Evolutionary conservation across 768 basidiomycete genomes (phyloP).

Genomic region (Guyanaporus albipodus): DNA sequence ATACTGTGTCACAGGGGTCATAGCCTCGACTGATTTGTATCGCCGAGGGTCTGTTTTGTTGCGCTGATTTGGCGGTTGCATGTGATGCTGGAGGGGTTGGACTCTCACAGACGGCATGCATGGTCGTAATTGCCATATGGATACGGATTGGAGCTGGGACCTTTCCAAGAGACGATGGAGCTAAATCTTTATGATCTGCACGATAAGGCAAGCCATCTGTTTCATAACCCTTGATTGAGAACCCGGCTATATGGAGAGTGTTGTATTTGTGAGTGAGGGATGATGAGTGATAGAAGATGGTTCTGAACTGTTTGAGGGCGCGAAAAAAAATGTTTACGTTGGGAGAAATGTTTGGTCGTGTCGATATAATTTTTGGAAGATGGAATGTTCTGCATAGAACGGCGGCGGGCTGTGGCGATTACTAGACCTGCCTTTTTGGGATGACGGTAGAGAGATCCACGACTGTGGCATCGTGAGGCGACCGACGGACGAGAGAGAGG

Average conservation of each 20-base stretch:
- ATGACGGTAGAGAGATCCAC: no score
- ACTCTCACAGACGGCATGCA: no score
- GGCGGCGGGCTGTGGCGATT: conserved; percentile 15
- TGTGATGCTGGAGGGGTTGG: no score
- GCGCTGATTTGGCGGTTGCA: conserved; percentile 2
- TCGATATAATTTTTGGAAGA: conserved; percentile 15
- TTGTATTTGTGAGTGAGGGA: no score
- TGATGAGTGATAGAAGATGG: no score
- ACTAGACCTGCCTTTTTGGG: conserved; percentile 16
- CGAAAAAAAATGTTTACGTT: no score
- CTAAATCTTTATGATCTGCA: conserved; percentile 5
- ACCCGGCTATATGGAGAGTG: not conserved
- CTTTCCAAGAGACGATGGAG: not conserved
- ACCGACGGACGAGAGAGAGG: no score
- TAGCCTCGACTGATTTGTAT: conserved; percentile 15
- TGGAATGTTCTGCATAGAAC: conserved; percentile 28
- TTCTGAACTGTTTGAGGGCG: no score
- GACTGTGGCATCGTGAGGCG: no score
- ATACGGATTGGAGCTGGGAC: not conserved
- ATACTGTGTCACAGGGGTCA: no score
- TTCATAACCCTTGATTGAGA: conserved; percentile 5
- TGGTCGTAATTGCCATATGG: conserved; percentile 2
- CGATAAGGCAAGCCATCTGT: conserved; percentile 7
- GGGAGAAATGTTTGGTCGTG: conserved; percentile 27
- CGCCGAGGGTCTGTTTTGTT: conserved; percentile 1